phyloP scores from a whole-genome alignment of 192 early-diverging fungal genomes.

The Paraglomus brasilianum region DNA sequence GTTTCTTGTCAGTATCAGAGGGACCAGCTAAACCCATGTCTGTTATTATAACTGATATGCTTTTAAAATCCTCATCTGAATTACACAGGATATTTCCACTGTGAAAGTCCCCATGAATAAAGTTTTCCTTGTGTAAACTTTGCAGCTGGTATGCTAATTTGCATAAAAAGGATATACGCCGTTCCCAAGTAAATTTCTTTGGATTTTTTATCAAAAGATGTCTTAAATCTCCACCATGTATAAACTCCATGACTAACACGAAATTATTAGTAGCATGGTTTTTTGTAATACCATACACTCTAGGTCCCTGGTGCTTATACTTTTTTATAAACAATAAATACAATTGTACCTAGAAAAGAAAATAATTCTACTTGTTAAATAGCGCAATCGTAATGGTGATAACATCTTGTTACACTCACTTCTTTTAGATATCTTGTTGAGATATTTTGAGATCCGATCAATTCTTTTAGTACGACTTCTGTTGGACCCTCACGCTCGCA shows the following conservation, averaged over 20 bases:
- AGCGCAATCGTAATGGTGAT: too few relatives aligned
- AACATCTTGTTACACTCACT: too few relatives aligned
- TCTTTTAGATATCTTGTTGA: neutral
- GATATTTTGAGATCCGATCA: neutral
- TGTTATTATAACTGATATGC: too few relatives aligned
- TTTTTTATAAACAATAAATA: too few relatives aligned
- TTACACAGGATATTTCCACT: conserved; percentile 16
- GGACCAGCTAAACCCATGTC: too few relatives aligned
- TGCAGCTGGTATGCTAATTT: neutral
- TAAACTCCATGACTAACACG: neutral
- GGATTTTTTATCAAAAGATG: neutral
- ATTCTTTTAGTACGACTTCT: neutral
- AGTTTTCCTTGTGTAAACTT: neutral
- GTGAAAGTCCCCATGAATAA: conserved; percentile 15
- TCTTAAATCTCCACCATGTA: neutral
- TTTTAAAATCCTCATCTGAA: too few relatives aligned
- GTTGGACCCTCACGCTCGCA: neutral
- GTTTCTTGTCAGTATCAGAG: too few relatives aligned
- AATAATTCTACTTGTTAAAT: too few relatives aligned
- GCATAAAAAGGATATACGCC: neutral
- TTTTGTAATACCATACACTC: conserved; percentile 23
- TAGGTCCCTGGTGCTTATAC: too few relatives aligned
- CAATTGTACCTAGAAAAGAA: too few relatives aligned
- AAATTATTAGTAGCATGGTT: neutral
- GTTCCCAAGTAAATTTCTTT: neutral